A percentile compares a stretch with the other conserved stretches of the same genome.
phyloP scores from a whole-genome alignment of 2,329 filamentous ascomycete genomes.

The Penicillium sp. region DNA sequence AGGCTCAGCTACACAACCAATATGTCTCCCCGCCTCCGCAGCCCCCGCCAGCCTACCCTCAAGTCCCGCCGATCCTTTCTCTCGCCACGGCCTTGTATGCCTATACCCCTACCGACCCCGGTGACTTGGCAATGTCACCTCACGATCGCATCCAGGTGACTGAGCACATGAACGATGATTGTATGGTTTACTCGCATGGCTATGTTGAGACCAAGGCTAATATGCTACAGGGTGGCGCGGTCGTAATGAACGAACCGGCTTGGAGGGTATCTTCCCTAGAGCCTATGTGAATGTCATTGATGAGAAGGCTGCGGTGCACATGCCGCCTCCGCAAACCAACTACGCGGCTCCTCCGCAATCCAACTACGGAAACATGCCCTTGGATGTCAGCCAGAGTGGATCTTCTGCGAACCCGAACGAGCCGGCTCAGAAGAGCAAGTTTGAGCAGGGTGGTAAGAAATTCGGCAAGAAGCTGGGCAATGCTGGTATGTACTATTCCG shows the following conservation, averaged over 20 bases:
- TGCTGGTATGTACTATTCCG: slow-evolving; percentile 43
- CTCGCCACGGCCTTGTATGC: slow-evolving; percentile 76
- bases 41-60: slow-evolving; percentile 52
- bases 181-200: slow-evolving; percentile 39
- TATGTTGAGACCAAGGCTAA: slow-evolving; percentile 8
- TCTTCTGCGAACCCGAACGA: slow-evolving; percentile 39
- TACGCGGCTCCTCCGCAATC: slow-evolving; percentile 43
- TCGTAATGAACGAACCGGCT: slow-evolving; percentile 71
- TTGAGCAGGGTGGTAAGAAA: slow-evolving; percentile 78
- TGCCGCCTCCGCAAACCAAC: slow-evolving; percentile 39
- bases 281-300: slow-evolving; percentile 74
- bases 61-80: slow-evolving; percentile 54
- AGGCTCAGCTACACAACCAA: slow-evolving; percentile 35
- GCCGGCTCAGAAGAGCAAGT: slow-evolving; percentile 55
- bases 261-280: slow-evolving; percentile 91
- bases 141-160: slow-evolving; percentile 75
- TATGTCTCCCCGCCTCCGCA: slow-evolving; percentile 43
- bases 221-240: slow-evolving; percentile 64
- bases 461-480: slow-evolving; percentile 91
- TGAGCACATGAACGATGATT: slow-evolving; percentile 94
- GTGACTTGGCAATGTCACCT: slow-evolving; percentile 73
- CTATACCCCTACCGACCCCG: slow-evolving; percentile 72
- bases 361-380: slow-evolving; percentile 59
- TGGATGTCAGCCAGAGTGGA: slow-evolving; percentile 62
- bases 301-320: slow-evolving; percentile 48